A percentile compares a stretch with the other conserved stretches of the same genome.
phyloP scores from a whole-genome alignment of 371 early-diverging fungal species.

The Chytridiales sp. region DNA sequence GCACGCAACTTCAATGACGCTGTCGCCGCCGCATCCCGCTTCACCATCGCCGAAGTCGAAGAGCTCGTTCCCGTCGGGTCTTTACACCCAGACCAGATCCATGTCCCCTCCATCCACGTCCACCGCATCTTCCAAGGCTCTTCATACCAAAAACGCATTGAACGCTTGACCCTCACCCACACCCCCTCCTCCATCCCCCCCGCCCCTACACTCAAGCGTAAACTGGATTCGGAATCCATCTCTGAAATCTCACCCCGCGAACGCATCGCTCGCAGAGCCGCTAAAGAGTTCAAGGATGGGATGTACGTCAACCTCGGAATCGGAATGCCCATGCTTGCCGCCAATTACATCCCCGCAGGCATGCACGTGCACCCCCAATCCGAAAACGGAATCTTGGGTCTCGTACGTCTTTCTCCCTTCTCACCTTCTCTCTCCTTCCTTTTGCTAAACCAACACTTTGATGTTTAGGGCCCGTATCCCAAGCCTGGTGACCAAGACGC shows the following conservation, averaged over 20 bases:
- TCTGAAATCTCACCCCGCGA: too few species aligned
- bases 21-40: slow-evolving; percentile 37
- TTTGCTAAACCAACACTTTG: background rate
- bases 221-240: too few species aligned
- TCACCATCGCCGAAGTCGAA: slow-evolving; percentile 73
- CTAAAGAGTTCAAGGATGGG: slow-evolving; percentile 69
- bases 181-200: too few species aligned
- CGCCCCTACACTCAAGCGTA: too few species aligned
- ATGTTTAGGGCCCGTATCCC: slow-evolving; percentile 58
- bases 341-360: slow-evolving; percentile 63
- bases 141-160: slow-evolving; percentile 67
- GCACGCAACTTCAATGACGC: slow-evolving; percentile 71
- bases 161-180: too few species aligned
- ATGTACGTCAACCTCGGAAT: slow-evolving; percentile 71
- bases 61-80: slow-evolving; percentile 69
- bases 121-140: slow-evolving; percentile 63
- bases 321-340: slow-evolving; percentile 72
- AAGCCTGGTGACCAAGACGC: slow-evolving; percentile 61
- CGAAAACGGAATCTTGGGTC: slow-evolving; percentile 70
- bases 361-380: slow-evolving; percentile 65
- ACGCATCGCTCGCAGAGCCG: slow-evolving; percentile 65
- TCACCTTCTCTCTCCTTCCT: background rate
- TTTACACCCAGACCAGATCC: slow-evolving; percentile 64
- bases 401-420: slow-evolving; percentile 18
- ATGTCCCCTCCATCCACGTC: slow-evolving; percentile 67